Conservation (phyloP, 208 protist species). For the Leishmania mexicana region DNA sequence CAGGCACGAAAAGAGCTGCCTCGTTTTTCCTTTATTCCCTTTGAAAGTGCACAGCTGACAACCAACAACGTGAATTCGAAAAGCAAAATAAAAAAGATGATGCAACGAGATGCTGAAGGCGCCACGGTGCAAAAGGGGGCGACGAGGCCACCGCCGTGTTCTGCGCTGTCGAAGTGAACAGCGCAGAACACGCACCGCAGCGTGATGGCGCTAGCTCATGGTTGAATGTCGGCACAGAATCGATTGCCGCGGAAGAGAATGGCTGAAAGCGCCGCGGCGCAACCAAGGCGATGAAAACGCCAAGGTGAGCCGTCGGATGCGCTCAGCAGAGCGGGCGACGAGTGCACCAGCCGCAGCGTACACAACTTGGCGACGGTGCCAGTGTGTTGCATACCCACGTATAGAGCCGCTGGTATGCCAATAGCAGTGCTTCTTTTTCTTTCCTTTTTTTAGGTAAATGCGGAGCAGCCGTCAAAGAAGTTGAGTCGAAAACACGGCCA, state of each 20-base stretch:
- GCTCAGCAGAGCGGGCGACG: neutral
- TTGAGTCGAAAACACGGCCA: neutral
- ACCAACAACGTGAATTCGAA: neutral
- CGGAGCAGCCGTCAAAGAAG: slow-evolving; percentile 3
- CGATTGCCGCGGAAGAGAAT: neutral
- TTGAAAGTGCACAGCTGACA: neutral
- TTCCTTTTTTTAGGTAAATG: neutral
- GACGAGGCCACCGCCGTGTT: neutral
- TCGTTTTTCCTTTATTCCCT: neutral
- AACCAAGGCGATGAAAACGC: neutral
- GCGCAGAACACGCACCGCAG: neutral
- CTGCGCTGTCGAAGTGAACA: neutral
- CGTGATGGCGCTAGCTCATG: neutral
- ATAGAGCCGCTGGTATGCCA: neutral
- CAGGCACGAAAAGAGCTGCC: neutral
- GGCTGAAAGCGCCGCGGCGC: neutral
- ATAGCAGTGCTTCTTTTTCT: neutral
- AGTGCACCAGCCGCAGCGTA: neutral
- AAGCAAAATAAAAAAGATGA: neutral
- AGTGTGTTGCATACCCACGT: neutral
- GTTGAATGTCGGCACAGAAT: neutral
- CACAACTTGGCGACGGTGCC: neutral
- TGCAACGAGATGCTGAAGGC: neutral
- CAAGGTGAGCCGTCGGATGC: neutral
- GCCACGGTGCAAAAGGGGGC: neutral